Percentiles rank a stretch among this genome's conserved stretches.
These are phyloP conservation scores for Suhomyces canberraensis DNA, from an alignment of 805 yeast species.

Conservation along the genomic window DNA sequence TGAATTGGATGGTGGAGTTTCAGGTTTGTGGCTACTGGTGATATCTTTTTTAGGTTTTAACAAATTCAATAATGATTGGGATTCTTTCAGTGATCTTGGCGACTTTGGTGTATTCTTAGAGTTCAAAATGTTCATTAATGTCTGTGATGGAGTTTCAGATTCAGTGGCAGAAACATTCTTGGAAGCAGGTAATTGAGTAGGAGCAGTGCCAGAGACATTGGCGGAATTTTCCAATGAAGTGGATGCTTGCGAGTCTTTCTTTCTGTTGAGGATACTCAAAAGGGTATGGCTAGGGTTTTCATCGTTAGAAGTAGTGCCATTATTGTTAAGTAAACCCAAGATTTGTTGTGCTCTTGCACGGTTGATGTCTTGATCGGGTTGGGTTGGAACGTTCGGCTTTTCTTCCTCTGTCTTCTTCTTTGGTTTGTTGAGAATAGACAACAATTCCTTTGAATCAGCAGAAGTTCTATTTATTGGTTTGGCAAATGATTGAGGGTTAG, in stretches of 20 bases:
- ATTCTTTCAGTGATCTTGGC: neutral
- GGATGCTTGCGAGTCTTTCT: constrained; percentile 5
- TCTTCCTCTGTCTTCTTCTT: constrained; percentile 10
- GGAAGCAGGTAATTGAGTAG: too few relatives aligned
- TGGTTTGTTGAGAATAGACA: constrained; percentile 38
- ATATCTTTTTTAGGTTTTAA: constrained; percentile 5
- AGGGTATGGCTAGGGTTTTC: constrained; percentile 5
- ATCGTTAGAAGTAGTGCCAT: constrained; percentile 2
- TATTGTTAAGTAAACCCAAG: constrained; percentile 25
- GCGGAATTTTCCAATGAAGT: too few relatives aligned
- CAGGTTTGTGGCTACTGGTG: neutral
- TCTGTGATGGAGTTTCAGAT: constrained; percentile 3
- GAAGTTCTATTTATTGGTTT: constrained; percentile 35
- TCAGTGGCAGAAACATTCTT: too few relatives aligned
- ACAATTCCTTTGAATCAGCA: constrained; percentile 40
- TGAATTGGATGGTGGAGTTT: neutral
- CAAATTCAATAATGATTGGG: constrained; percentile 6
- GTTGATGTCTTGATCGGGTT: constrained; percentile 18
- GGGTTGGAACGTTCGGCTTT: neutral
- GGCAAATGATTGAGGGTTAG: constrained; percentile 38
- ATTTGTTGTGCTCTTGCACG: constrained; percentile 31
- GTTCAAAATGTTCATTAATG: constrained; percentile 7
- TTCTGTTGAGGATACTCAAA: constrained; percentile 8
- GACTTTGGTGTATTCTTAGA: constrained; percentile 3
- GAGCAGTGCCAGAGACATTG: too few relatives aligned